A percentile compares a stretch with the other conserved stretches of the same genome.
phyloP scores from a whole-genome alignment of 2,329 filamentous ascomycete genomes.

The Fusarium marasasianum region DNA sequence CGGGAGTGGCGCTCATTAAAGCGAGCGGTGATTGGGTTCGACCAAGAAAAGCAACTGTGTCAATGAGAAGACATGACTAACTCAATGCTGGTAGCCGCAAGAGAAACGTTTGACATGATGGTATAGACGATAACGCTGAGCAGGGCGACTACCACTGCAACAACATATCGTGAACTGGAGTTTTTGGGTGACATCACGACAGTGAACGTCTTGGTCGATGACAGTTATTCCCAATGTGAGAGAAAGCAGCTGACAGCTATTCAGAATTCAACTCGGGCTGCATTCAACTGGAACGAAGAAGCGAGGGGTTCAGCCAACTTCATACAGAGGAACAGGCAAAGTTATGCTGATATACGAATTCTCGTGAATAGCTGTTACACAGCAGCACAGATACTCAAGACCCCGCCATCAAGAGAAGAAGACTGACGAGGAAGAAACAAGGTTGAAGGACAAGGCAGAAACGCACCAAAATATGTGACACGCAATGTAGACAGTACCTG shows the following conservation, averaged over 20 bases:
- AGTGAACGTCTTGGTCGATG: neutral
- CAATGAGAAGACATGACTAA: slow-evolving; percentile 18
- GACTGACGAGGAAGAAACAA: neutral
- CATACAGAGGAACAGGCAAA: neutral
- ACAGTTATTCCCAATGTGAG: neutral
- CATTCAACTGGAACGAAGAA: neutral
- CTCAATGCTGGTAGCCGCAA: slow-evolving; percentile 6
- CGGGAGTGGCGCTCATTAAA: neutral
- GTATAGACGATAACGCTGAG: slow-evolving; percentile 30
- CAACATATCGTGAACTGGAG: slow-evolving; percentile 7
- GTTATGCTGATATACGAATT: slow-evolving; percentile 19
- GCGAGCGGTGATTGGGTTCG: neutral
- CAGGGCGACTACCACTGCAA: slow-evolving; percentile 38
- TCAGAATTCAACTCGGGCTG: neutral
- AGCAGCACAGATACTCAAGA: slow-evolving; percentile 9
- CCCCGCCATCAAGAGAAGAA: slow-evolving; percentile 23
- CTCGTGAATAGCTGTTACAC: slow-evolving; percentile 23
- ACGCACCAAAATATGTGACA: slow-evolving; percentile 2
- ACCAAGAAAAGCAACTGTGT: neutral
- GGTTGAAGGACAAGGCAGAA: slow-evolving; percentile 30
- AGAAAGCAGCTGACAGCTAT: neutral
- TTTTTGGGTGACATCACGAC: slow-evolving; percentile 22
- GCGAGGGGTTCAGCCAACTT: neutral
- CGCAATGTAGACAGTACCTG: slow-evolving; percentile 33
- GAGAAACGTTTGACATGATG: neutral